Percentiles rank a stretch among this genome's conserved stretches.
These are phyloP conservation scores for Gaultheria prostrata DNA, from an alignment of 148 eudicot species.

Conservation along the genomic window DNA sequence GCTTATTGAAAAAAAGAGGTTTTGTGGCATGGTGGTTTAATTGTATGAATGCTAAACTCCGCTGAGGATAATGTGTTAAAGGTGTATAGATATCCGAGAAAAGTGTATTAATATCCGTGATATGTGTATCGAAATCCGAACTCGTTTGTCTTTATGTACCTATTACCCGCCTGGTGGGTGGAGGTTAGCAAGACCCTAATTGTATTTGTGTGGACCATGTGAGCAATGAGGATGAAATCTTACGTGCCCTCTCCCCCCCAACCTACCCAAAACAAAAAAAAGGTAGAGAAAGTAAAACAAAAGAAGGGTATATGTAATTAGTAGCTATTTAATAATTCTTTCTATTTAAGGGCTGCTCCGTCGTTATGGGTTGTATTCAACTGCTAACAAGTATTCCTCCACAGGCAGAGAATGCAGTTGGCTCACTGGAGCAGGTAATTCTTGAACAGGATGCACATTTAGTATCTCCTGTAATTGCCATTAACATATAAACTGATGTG, in stretches of 20 bases:
- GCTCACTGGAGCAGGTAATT: slow-evolving; percentile 38
- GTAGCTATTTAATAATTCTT: not conserved
- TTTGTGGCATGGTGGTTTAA: no score
- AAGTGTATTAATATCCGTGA: no score
- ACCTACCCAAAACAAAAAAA: not conserved
- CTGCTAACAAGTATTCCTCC: slow-evolving; percentile 12
- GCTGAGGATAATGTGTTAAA: no score
- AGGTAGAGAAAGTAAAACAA: not conserved
- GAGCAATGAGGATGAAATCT: not conserved
- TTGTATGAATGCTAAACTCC: no score
- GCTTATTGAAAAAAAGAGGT: no score
- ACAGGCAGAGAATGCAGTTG: slow-evolving; percentile 28
- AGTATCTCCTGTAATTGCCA: not conserved
- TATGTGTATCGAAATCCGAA: no score
- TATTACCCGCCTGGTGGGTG: no score
- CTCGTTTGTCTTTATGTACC: no score
- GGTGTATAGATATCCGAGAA: no score
- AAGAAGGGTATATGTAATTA: not conserved
- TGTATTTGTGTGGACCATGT: not conserved
- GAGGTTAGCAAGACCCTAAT: not conserved
- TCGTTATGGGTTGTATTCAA: slow-evolving; percentile 2
- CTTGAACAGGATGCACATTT: not conserved
- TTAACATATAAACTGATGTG: slow-evolving; percentile 14
- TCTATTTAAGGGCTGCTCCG: not conserved
- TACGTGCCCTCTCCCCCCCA: not conserved